Evolutionary conservation across 2,329 filamentous ascomycete species (phyloP), one percentile per base, ranked within the genome.

Genomic region (Mycocentrospora acerina): DNA sequence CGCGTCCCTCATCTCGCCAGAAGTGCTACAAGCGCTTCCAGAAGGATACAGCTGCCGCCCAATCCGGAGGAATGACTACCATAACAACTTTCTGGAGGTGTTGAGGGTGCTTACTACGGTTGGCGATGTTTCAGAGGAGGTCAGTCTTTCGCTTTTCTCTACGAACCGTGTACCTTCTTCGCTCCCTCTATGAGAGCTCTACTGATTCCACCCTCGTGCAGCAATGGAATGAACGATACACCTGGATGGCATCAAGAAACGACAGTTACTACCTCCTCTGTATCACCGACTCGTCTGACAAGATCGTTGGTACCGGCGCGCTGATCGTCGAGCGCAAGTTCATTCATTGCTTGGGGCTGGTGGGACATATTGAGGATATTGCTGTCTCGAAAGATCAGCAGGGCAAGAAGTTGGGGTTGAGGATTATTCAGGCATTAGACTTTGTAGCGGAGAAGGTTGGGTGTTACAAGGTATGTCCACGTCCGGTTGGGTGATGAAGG

Each of bases 311-410:
- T 17, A 95, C 90, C 0, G 93, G 93, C 2, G 86, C 86, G 24
- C 71, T 97, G 69, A 80, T 97, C 52, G 88, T 95, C 32, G 93
- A 98, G 81, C 81, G 86, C 71, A 97, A 97, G 72, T 93, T 93
- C 67, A 90, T 93, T 56, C 88, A 91, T 67, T 81, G 80, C 55
- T 79, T 93, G 29, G 88, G 88, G 34, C 73, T 85, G 15, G 91
- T 96, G 17, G 93, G 91, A 10, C 93, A 97, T 71, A 96, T 97
- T 69, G 93, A 97, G 70, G 93, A 98, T 66, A 96, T 98, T 66
- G 90, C 91, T 13, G 90, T 98, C 25, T 83, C 88, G 51, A 90
- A 90, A 71, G 88, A 94, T 59, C 90, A 97, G 72, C 93, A 97
- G 71, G 93, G 93, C 55, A 96, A 97, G 81, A 96, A 95, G 73